These are phyloP conservation scores for Wolfiporia cocos DNA, from an alignment of 1,284 basidiomycete genomes.

Conservation along the genomic window DNA sequence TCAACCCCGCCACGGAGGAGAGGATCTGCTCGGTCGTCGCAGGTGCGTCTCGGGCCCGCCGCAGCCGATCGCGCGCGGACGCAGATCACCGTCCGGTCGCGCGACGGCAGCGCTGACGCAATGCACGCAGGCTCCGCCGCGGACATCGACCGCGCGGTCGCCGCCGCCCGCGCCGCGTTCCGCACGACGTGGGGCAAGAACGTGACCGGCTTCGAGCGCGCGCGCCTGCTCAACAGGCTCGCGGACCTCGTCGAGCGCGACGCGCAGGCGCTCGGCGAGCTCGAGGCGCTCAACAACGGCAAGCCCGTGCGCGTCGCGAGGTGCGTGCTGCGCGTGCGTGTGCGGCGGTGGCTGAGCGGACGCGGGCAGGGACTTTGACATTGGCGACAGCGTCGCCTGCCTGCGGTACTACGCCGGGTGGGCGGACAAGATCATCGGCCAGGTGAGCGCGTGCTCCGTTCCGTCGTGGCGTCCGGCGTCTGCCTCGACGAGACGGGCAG, in stretches of 20 bases:
- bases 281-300: conserved; percentile 81
- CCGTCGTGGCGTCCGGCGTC: neutral
- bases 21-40: conserved; percentile 60
- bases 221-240: conserved; percentile 75
- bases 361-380: conserved; percentile 68
- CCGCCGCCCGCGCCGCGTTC: conserved; percentile 81
- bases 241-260: conserved; percentile 92
- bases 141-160: conserved; percentile 82
- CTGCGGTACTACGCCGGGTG: conserved; percentile 77
- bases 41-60: conserved; percentile 51
- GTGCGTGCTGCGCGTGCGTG: conserved; percentile 23
- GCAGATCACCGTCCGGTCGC: too few relatives aligned
- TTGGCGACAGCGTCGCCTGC: conserved; percentile 76
- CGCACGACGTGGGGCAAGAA: conserved; percentile 89
- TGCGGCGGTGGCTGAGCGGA: conserved; percentile 1
- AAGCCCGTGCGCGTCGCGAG: conserved; percentile 78
- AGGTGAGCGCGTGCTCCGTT: conserved; percentile 31
- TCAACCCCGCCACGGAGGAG: conserved; percentile 76
- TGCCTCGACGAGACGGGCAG: too few relatives aligned
- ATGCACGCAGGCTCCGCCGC: conserved; percentile 51
- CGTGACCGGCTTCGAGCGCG: conserved; percentile 76
- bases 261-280: conserved; percentile 67
- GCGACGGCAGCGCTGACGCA: too few relatives aligned
- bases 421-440: conserved; percentile 53
- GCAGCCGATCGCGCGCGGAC: too few relatives aligned